These are phyloP conservation scores for Aschersonia sp. DNA, from an alignment of 2,329 filamentous ascomycete species.

Conservation along the genomic window DNA sequence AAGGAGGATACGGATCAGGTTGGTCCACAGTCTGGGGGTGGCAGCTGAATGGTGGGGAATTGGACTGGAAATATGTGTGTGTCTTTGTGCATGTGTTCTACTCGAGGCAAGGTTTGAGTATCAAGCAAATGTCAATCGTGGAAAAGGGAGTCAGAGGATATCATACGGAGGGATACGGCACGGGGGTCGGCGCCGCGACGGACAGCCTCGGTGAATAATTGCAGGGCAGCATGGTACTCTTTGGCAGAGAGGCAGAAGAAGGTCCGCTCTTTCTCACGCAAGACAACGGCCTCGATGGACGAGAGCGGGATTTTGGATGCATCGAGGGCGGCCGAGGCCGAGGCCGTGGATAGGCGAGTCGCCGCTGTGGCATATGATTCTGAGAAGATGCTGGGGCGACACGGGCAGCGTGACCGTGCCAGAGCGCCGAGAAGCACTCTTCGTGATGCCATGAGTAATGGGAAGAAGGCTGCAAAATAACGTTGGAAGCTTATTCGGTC, in stretches of 20 bases:
- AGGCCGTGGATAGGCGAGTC: not conserved
- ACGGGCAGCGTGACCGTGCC: too few species aligned
- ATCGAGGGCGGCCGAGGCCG: conserved; percentile 7
- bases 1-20: not conserved
- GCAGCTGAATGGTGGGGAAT: too few species aligned
- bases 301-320: conserved; percentile 9
- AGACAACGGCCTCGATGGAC: conserved; percentile 9
- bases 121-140: not conserved
- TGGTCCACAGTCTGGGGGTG: too few species aligned
- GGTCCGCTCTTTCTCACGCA: conserved; percentile 1
- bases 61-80: not conserved
- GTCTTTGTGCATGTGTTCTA: not conserved
- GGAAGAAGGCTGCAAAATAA: too few species aligned
- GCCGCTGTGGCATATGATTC: not conserved
- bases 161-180: conserved; percentile 3
- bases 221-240: conserved; percentile 11
- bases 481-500: too few species aligned
- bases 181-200: conserved; percentile 9
- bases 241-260: conserved; percentile 9
- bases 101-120: not conserved
- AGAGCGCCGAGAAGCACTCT: too few species aligned
- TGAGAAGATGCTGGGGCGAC: too few species aligned
- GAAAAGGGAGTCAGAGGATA: not conserved
- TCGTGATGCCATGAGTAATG: too few species aligned
- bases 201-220: conserved; percentile 10